Base-by-base conservation (phyloP, 139 green algal genomes). In the Axilococcus clingmanii region DNA sequence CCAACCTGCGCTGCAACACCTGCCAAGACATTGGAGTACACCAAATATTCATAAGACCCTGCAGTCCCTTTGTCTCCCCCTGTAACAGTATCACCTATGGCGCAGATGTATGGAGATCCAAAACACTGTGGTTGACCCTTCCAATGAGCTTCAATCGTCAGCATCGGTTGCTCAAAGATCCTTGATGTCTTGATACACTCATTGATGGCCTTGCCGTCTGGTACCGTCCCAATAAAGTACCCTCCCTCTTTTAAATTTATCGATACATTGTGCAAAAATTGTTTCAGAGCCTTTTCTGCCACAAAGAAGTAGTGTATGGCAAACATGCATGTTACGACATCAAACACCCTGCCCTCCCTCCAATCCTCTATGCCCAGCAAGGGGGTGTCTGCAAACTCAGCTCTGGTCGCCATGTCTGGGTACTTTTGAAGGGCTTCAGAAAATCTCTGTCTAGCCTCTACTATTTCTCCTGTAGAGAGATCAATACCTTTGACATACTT, bases 221-320 rank as follows among this genome's bases (percentile, higher is more conserved):
- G 83, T 8, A 87, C 67, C 6, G 78, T 90, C 24, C 69, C 82
- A 20, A 95, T 66, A 57, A 95, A 94, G 65, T 86, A 83, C 35
- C 86, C 86, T 7, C 85, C 86, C 23, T 69, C 42, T 50, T 83
- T 82, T 2, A 95, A 74, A 52, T 89, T 88, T n/a, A 50, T 47
- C n/a, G 72, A 55, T 24, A 90, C 87, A 42, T 92, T 95, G 19
- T 59, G 23, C 46, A 95, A 48, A 57, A 95, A 84, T 37, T 61
- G 74, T 25, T 76, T 58, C 19, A 93, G 56, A 8, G 69, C 52
- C 5, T 30, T 4, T 69, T 93, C 78, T 5, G 24, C 56, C 3
- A 76, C 69, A 55, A 92, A 94, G 63, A 96, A 96, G 71, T 96
- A 96, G 73, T 96, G 87, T 52, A 94, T 65, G 15, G 87, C 86